Base-by-base conservation (phyloP, 306 rosid species). In the Echinosophora koreensis region DNA sequence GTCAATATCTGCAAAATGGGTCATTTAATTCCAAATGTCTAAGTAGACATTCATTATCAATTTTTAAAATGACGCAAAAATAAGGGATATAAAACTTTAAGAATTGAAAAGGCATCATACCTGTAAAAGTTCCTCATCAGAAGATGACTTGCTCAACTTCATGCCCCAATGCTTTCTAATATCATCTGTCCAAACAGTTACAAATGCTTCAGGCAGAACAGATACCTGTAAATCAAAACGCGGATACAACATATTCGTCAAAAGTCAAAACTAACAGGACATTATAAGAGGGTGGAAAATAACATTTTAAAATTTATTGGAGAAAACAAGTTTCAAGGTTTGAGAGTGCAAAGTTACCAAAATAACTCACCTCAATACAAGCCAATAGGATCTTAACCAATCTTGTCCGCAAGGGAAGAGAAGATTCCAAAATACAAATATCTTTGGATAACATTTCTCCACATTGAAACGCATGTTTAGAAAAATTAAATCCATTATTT, bases 71-170 rank as follows among this genome's bases (percentile, higher is more conserved):
- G 27, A 32, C 16, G 68, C 69, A 64, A 57, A 51, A 28, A 62
- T 46, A 47, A 17, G 28, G 54, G 71, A 79, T 65, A 77, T 62
- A 61, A 28, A 66, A 65, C 38, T 22, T 6, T 38, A 38, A 49
- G 51, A 75, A 71, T 8, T 49, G 76, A 76, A 46, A 71, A 15
- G 38, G 42, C 49, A 61, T 7, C 46, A 80, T 64, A 95, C 99
- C 98, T 96, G 89, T 65, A 92, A 74, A 82, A 91, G 88, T 72
- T 92, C 98, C 76, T 92, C 97, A 61, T 73, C 69, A 8, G 97
- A 83, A 39, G 88, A 87, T 79, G 97, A 85, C 13, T 66, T 81
- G 84, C 82, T 85, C 86, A 96, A 78, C 82, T 85, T 96, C 78
- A 71, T 73, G 55, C 92, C 96, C 99, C 98, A 96, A 13, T 59